Base-by-base conservation (phyloP, 768 basidiomycete genomes). In the Naganishia randhawae region DNA sequence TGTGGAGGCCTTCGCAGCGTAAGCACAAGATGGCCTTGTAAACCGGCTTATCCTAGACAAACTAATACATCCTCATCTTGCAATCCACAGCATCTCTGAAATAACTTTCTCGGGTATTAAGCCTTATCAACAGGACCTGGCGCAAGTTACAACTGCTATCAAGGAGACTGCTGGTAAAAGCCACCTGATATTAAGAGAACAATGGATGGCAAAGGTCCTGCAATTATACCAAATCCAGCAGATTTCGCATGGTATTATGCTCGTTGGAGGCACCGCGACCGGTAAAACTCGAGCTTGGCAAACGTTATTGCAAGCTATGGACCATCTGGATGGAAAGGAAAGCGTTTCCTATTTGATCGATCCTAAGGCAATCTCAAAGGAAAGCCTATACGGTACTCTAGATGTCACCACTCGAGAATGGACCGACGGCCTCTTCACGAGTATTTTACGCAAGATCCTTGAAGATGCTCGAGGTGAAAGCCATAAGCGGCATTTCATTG, bases 201-300 rank as follows among this genome's bases (percentile, higher is more conserved):
- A 86, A 37, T 99, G 96, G 95, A 84, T 93, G 62, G 85, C 87
- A 73, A 99, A 99, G 83, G 95, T 97, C 67, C 84, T 99, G 16
- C 96, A 99, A 77, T 85, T 99, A 5, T 98, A 97, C 80, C 96
- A 98, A 79, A 98, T 99, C 68, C 96, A 99, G 82, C 97, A 93
- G 82, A 99, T 98, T 71, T 95, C 98, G 73, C 96, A 99, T 80
- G 96, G 96, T 81, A 84, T 99, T 48, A 98, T 99, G 96, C 96
- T 99, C 92, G 96, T 99, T 32, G 95, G 96, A 0, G 89, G 96
- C 0, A 97, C 96, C 13, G 96, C 95, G 31, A 92, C 86, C 54
- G 96, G 96, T 33, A 99, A 99, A 81, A 95, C 90, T 1, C 90
- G 93, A 72, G 94, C 96, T 0, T 98, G 96, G 96, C 89, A 89